Percentiles rank a stretch among this genome's conserved stretches.
phyloP scores from a whole-genome alignment of 2,329 filamentous ascomycete genomes.

The Tetracladium maxilliforme region DNA sequence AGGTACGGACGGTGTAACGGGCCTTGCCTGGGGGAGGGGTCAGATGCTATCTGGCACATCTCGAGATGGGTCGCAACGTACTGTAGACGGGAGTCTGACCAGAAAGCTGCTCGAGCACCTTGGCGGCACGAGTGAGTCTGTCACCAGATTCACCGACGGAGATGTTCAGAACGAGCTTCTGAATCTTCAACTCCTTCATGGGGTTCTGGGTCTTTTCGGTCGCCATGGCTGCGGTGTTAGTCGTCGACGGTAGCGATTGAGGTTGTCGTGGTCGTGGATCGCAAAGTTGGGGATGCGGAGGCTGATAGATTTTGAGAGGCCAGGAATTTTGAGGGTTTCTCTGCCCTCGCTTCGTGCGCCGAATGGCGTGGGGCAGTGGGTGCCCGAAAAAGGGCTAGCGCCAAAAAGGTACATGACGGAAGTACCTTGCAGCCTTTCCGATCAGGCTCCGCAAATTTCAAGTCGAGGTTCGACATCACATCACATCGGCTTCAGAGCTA shows the following conservation, averaged over 20 bases:
- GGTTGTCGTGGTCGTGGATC: slow-evolving; percentile 7
- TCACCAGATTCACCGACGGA: slow-evolving; percentile 99
- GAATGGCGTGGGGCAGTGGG: too few species aligned
- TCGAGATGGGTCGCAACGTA: slow-evolving; percentile 28
- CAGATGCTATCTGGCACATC: slow-evolving; percentile 5
- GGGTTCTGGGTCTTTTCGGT: slow-evolving; percentile 80
- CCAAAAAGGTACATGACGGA: too few species aligned
- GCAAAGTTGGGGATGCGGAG: slow-evolving; percentile 7
- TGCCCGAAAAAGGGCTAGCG: too few species aligned
- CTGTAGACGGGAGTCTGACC: slow-evolving; percentile 99
- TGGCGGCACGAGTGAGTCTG: slow-evolving; percentile 98
- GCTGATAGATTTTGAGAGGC: too few species aligned
- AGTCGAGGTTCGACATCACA: too few species aligned
- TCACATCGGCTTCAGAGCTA: too few species aligned
- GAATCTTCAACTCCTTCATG: slow-evolving; percentile 99
- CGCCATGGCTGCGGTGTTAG: slow-evolving; percentile 11
- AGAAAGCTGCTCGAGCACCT: slow-evolving; percentile 98
- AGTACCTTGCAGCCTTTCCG: too few species aligned
- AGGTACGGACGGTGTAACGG: slow-evolving; percentile 99
- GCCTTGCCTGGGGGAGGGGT: slow-evolving; percentile 98
- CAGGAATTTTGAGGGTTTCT: too few species aligned
- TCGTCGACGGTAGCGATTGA: slow-evolving; percentile 4
- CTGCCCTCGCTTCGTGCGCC: too few species aligned
- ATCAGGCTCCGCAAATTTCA: too few species aligned
- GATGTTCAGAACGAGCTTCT: slow-evolving; percentile 99